Evolutionary conservation across 2,329 filamentous ascomycete species (phyloP).

Genomic region (Didymella pomorum): DNA sequence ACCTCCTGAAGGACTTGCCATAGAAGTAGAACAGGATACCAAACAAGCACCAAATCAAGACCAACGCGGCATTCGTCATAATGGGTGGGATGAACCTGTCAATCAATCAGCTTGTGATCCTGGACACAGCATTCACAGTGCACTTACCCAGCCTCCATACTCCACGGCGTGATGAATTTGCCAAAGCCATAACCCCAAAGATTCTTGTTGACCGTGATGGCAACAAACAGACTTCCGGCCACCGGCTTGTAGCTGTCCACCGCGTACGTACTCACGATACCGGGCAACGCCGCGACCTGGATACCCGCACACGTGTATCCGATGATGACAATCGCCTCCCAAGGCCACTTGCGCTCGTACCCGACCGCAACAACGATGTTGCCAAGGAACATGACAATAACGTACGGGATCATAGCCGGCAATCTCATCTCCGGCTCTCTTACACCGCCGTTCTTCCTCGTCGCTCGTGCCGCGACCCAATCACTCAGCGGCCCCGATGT

Average conservation of each 20-base stretch:
- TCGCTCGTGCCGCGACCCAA: slow-evolving; percentile 64
- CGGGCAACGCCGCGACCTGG: slow-evolving; percentile 67
- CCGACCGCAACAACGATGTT: slow-evolving; percentile 65
- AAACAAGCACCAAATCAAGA: slow-evolving; percentile 62
- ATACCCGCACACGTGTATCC: slow-evolving; percentile 66
- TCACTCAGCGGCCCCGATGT: slow-evolving; percentile 65
- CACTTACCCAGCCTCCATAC: slow-evolving; percentile 55
- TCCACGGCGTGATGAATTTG: slow-evolving; percentile 65
- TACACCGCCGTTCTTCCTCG: slow-evolving; percentile 62
- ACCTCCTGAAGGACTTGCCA: slow-evolving; percentile 66
- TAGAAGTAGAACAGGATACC: slow-evolving; percentile 65
- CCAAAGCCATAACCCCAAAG: slow-evolving; percentile 68
- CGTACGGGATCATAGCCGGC: slow-evolving; percentile 64
- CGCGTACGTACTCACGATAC: slow-evolving; percentile 66
- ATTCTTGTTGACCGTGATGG: slow-evolving; percentile 71
- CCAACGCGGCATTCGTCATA: slow-evolving; percentile 66
- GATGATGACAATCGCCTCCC: slow-evolving; percentile 65
- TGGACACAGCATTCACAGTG: neutral
- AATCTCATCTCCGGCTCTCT: slow-evolving; percentile 67
- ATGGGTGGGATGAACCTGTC: slow-evolving; percentile 60
- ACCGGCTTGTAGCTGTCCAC: slow-evolving; percentile 72
- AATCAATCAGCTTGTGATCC: neutral
- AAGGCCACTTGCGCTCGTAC: slow-evolving; percentile 62
- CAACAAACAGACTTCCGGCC: slow-evolving; percentile 66
- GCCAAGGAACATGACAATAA: slow-evolving; percentile 64